phyloP scores from a whole-genome alignment of 169 alveolate genomes.

The Plasmodium vivax region DNA sequence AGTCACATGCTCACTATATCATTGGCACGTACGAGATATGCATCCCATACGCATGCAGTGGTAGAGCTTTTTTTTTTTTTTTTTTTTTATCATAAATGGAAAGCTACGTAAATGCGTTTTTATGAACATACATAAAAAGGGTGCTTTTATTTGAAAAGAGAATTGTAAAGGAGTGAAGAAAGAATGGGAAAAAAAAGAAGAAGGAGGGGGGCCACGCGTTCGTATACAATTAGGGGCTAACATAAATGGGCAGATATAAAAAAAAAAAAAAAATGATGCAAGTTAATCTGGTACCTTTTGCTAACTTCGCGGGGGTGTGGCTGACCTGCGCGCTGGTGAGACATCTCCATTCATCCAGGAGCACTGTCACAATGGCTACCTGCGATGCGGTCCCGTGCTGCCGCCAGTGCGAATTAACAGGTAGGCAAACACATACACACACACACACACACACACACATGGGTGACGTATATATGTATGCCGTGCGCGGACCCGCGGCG shows the following conservation, averaged over 20 bases:
- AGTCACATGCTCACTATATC: not conserved
- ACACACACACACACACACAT: not conserved
- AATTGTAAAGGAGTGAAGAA: not conserved
- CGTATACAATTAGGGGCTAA: not conserved
- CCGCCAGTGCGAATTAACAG: not conserved
- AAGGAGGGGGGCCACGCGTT: not conserved
- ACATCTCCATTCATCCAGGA: not conserved
- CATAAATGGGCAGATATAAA: not conserved
- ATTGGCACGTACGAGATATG: not conserved
- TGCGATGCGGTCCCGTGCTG: not conserved
- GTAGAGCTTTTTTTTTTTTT: not conserved
- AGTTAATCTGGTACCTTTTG: not conserved
- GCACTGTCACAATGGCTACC: not conserved
- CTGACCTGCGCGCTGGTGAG: not conserved
- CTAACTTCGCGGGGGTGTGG: not conserved
- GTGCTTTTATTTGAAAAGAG: slow-evolving; percentile 14
- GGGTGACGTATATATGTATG: not conserved
- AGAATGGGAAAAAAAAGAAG: not conserved
- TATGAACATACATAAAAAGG: slow-evolving; percentile 49
- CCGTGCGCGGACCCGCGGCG: not conserved
- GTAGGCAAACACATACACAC: not conserved
- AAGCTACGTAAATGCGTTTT: slow-evolving; percentile 3
- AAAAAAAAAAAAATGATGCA: not conserved
- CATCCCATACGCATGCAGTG: not conserved
- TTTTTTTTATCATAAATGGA: not conserved